Percentiles rank a stretch among this genome's conserved stretches.
These are phyloP conservation scores for Penicillium sp. DNA, from an alignment of 2,329 filamentous ascomycete genomes.

Conservation along the genomic window DNA sequence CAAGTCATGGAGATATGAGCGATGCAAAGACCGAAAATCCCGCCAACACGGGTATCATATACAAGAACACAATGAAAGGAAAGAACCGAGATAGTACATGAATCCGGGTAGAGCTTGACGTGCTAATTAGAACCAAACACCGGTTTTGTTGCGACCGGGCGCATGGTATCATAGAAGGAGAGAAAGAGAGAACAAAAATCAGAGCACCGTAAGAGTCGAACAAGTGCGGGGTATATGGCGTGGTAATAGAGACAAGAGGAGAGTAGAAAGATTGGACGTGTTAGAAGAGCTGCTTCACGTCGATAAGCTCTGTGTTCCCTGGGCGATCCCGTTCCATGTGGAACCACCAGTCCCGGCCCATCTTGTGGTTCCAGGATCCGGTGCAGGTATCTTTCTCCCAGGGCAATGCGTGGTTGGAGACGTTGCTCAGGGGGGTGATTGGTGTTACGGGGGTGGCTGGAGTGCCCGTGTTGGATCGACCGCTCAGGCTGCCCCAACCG, in stretches of 20 bases:
- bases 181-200: constrained; percentile 5
- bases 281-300: constrained; percentile 37
- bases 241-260: constrained; percentile 12
- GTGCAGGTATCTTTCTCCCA: constrained; percentile 46
- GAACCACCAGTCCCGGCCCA: constrained; percentile 46
- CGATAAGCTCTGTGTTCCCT: constrained; percentile 31
- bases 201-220: constrained; percentile 6
- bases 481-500: constrained; percentile 35
- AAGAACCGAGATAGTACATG: constrained; percentile 1
- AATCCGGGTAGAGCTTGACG: constrained; percentile 2
- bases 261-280: not conserved
- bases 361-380: constrained; percentile 45
- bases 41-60: not conserved
- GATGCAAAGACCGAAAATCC: not conserved
- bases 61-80: constrained; percentile 6
- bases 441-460: constrained; percentile 34
- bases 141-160: constrained; percentile 2
- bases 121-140: constrained; percentile 14
- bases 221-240: constrained; percentile 26
- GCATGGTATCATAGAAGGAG: constrained; percentile 6
- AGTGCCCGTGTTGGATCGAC: constrained; percentile 30
- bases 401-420: constrained; percentile 28
- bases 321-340: constrained; percentile 45
- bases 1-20: not conserved
- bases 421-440: constrained; percentile 31